These are phyloP conservation scores for Coccomyxa sp. DNA, from an alignment of 139 green algal genomes.

Conservation along the genomic window DNA sequence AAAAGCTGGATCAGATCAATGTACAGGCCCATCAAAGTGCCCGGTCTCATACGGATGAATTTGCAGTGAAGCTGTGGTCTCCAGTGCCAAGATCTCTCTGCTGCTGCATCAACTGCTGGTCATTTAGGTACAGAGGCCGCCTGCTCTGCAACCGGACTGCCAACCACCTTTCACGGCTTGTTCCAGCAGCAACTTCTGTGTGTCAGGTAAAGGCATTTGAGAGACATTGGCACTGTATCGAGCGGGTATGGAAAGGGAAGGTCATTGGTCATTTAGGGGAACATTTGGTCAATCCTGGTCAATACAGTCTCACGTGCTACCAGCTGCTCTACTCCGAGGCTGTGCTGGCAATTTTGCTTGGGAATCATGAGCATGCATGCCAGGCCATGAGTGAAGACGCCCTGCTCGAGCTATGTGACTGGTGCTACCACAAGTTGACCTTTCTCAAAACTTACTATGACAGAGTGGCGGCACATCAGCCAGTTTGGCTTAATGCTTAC, in stretches of 20 bases:
- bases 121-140: constrained; percentile 48
- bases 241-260: constrained; percentile 68
- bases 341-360: constrained; percentile 73
- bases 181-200: constrained; percentile 40
- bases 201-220: constrained; percentile 74
- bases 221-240: background rate
- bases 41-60: constrained; percentile 72
- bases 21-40: constrained; percentile 80
- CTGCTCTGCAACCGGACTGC: background rate
- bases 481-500: too few species aligned
- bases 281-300: constrained; percentile 54
- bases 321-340: constrained; percentile 71
- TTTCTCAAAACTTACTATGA: constrained; percentile 41
- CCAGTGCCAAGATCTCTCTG: constrained; percentile 57
- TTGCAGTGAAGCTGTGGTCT: constrained; percentile 76
- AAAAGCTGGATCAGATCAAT: constrained; percentile 58
- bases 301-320: constrained; percentile 53
- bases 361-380: constrained; percentile 59
- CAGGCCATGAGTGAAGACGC: constrained; percentile 61
- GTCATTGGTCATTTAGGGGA: constrained; percentile 58
- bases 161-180: background rate
- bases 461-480: background rate
- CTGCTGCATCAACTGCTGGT: constrained; percentile 73
- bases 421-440: constrained; percentile 63
- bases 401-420: constrained; percentile 69